Conservation (phyloP, 495 filamentous ascomycete species). For the Aspergillus sclerotioniger region DNA sequence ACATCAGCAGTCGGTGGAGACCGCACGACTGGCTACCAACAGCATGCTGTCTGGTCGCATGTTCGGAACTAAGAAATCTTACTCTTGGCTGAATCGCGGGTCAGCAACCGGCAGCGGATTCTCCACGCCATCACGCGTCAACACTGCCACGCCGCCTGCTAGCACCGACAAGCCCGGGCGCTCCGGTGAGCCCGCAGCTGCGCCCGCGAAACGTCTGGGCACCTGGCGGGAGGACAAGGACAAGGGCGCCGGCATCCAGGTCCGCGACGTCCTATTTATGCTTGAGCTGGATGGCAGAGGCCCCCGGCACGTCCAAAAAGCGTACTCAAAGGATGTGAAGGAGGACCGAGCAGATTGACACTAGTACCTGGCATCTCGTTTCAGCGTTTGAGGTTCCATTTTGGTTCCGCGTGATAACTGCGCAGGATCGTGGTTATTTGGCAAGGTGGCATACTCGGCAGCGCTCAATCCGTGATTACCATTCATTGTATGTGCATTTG, state of each 20-base stretch:
- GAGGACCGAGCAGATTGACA: slow-evolving; percentile 39
- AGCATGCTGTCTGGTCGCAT: slow-evolving; percentile 44
- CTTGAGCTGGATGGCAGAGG: slow-evolving; percentile 49
- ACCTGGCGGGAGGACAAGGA: slow-evolving; percentile 50
- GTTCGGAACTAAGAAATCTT: slow-evolving; percentile 47
- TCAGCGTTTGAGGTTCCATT: background rate
- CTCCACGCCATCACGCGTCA: slow-evolving; percentile 38
- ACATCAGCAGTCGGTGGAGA: slow-evolving; percentile 50
- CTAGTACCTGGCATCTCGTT: slow-evolving; percentile 8
- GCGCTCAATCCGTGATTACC: slow-evolving; percentile 11
- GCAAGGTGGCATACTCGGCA: slow-evolving; percentile 22
- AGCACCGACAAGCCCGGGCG: slow-evolving; percentile 33
- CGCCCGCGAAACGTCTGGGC: slow-evolving; percentile 38
- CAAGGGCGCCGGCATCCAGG: slow-evolving; percentile 45
- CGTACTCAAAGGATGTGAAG: slow-evolving; percentile 44
- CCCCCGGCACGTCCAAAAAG: slow-evolving; percentile 44
- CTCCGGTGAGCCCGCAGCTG: slow-evolving; percentile 28
- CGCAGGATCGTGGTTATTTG: slow-evolving; percentile 30
- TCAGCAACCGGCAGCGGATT: slow-evolving; percentile 37
- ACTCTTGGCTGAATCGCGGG: slow-evolving; percentile 45
- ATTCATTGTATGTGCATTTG: slow-evolving; percentile 7
- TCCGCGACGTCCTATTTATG: slow-evolving; percentile 51
- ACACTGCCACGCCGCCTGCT: slow-evolving; percentile 32
- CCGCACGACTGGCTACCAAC: slow-evolving; percentile 45
- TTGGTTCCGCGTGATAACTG: slow-evolving; percentile 19